Conservation (phyloP, 2,329 filamentous ascomycete genomes). For the Scytalidium lignicola region DNA sequence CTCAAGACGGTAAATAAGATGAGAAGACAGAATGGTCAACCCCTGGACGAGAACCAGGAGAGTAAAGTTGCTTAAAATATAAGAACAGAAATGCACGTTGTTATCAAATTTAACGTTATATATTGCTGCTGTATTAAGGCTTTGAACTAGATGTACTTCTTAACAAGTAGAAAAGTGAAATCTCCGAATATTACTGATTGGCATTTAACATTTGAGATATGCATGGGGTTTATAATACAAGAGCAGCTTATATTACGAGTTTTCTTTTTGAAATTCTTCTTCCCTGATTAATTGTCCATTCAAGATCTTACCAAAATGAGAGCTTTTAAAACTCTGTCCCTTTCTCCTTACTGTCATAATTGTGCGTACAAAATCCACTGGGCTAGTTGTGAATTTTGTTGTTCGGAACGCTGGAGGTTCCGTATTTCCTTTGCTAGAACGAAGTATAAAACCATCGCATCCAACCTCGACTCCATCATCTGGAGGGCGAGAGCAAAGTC, state of each 20-base stretch:
- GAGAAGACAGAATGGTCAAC: neutral
- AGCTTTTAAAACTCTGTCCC: slow-evolving; percentile 34
- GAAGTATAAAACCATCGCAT: slow-evolving; percentile 30
- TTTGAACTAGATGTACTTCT: too few species aligned
- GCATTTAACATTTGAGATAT: too few species aligned
- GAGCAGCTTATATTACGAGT: too few species aligned
- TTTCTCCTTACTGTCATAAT: slow-evolving; percentile 31
- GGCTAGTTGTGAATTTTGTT: slow-evolving; percentile 32
- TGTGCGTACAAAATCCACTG: slow-evolving; percentile 35
- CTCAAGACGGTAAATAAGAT: neutral
- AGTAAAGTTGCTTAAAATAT: neutral
- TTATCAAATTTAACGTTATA: too few species aligned
- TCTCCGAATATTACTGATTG: too few species aligned
- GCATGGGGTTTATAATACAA: too few species aligned
- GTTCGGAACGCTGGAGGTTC: neutral
- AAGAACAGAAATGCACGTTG: too few species aligned
- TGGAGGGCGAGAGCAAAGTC: slow-evolving; percentile 33
- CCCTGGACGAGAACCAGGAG: neutral
- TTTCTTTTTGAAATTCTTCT: neutral
- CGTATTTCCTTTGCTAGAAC: slow-evolving; percentile 3
- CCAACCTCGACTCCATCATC: slow-evolving; percentile 13
- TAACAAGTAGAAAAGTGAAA: too few species aligned
- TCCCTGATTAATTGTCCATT: slow-evolving; percentile 28
- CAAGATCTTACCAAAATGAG: slow-evolving; percentile 40
- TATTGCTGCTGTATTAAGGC: too few species aligned